phyloP scores from a whole-genome alignment of 2,329 filamentous ascomycete genomes.

The Nakataea oryzae region DNA sequence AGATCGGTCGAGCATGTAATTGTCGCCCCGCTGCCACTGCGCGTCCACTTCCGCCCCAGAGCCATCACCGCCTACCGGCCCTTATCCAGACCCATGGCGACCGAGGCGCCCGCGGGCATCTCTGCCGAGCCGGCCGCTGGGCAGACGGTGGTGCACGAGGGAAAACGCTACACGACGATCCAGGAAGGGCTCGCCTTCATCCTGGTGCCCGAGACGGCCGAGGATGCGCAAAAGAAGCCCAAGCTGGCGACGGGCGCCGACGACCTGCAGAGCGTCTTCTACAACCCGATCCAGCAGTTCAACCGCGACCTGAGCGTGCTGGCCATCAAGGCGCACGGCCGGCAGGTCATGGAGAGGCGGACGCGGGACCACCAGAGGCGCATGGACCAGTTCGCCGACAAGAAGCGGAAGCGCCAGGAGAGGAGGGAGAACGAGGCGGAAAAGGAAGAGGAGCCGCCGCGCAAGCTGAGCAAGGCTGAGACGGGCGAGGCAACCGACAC shows the following conservation, averaged over 20 bases:
- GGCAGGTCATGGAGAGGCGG: conserved; percentile 44
- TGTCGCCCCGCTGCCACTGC: not conserved
- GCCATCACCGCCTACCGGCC: not conserved
- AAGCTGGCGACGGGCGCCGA: conserved; percentile 40
- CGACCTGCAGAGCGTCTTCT: conserved; percentile 75
- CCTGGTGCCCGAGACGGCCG: conserved; percentile 31
- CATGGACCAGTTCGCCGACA: conserved; percentile 33
- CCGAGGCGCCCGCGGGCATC: not conserved
- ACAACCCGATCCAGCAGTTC: conserved; percentile 98
- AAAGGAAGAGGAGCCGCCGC: not conserved
- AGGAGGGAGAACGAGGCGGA: conserved; percentile 15
- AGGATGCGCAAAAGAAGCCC: conserved; percentile 14
- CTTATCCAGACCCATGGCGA: not conserved
- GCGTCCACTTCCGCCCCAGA: not conserved
- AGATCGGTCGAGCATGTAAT: not conserved
- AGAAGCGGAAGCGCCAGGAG: conserved; percentile 30
- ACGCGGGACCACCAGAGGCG: conserved; percentile 45
- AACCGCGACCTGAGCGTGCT: conserved; percentile 92
- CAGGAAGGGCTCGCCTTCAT: conserved; percentile 49
- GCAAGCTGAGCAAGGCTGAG: conserved; percentile 36
- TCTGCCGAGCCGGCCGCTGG: conserved; percentile 1
- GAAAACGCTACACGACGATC: conserved; percentile 39
- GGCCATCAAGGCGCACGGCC: conserved; percentile 80
- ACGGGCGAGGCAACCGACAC: conserved; percentile 17
- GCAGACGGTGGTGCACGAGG: conserved; percentile 25